phyloP scores from a whole-genome alignment of 2,329 filamentous ascomycete genomes.

The Lecanosticta acicola region DNA sequence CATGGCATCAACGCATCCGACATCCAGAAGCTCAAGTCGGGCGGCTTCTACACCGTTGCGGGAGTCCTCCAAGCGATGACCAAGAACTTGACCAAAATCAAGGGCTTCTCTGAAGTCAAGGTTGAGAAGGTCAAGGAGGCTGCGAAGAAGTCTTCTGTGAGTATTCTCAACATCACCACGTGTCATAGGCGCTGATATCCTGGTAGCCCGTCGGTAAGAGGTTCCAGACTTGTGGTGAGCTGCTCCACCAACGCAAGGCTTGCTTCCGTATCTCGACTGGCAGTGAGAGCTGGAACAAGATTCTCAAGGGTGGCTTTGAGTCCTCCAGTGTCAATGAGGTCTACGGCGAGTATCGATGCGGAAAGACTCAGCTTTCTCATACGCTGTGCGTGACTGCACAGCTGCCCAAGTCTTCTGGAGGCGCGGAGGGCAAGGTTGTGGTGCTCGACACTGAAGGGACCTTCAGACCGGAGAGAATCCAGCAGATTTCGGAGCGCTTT shows the following conservation, averaged over 20 bases:
- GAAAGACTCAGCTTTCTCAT: slow-evolving; percentile 65
- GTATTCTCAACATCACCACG: slow-evolving; percentile 9
- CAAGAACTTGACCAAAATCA: slow-evolving; percentile 59
- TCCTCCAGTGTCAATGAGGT: slow-evolving; percentile 65
- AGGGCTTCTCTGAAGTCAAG: slow-evolving; percentile 64
- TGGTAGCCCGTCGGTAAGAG: slow-evolving; percentile 45
- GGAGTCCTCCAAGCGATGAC: slow-evolving; percentile 57
- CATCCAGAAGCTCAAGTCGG: slow-evolving; percentile 59
- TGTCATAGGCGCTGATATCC: slow-evolving; percentile 9
- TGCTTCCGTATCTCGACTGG: slow-evolving; percentile 63
- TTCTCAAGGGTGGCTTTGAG: slow-evolving; percentile 60
- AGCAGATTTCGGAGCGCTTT: slow-evolving; percentile 62
- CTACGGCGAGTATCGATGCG: slow-evolving; percentile 59
- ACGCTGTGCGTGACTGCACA: slow-evolving; percentile 63
- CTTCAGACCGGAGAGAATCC: slow-evolving; percentile 61
- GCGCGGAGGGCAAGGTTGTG: slow-evolving; percentile 63
- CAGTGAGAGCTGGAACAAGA: slow-evolving; percentile 62
- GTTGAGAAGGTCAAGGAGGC: slow-evolving; percentile 68
- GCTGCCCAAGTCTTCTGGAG: slow-evolving; percentile 52
- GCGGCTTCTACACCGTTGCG: slow-evolving; percentile 59
- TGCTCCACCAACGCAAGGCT: slow-evolving; percentile 56
- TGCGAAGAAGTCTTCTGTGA: slow-evolving; percentile 54
- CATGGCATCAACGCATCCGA: slow-evolving; percentile 62
- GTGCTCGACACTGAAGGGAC: slow-evolving; percentile 63
- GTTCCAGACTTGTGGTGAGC: slow-evolving; percentile 53